Conservation (phyloP, 805 yeast genomes). For the Teunomyces aglyptinius region DNA sequence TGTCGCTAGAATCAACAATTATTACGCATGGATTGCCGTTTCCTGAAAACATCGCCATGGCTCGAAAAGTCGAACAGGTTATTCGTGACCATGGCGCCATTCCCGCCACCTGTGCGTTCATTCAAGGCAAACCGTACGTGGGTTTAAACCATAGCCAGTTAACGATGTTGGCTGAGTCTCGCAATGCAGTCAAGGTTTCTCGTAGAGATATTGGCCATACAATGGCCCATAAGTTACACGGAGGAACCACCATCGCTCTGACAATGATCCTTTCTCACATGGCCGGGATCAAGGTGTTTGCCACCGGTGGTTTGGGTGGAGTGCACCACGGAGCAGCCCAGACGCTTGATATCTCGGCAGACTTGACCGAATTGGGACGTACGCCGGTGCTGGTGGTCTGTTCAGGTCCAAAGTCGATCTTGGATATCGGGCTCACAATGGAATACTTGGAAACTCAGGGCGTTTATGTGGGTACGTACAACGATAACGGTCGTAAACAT, state of each 20-base stretch:
- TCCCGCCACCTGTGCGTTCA: conserved; percentile 84
- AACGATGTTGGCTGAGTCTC: conserved; percentile 45
- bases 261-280: conserved; percentile 77
- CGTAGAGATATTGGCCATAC: conserved; percentile 76
- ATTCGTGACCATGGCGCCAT: conserved; percentile 63
- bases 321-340: conserved; percentile 76
- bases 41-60: conserved; percentile 76
- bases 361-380: conserved; percentile 75
- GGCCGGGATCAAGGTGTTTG: conserved; percentile 82
- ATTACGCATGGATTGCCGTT: conserved; percentile 87
- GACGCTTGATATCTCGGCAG: conserved; percentile 83
- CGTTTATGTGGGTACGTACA: conserved; percentile 73
- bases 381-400: conserved; percentile 91
- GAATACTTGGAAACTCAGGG: conserved; percentile 91
- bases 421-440: conserved; percentile 77
- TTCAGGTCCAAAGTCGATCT: conserved; percentile 84
- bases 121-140: conserved; percentile 68
- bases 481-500: conserved; percentile 44
- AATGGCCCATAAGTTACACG: conserved; percentile 60
- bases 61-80: conserved; percentile 58
- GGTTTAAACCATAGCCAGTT: conserved; percentile 57
- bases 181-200: conserved; percentile 55
- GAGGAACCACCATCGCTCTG: conserved; percentile 89
- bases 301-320: conserved; percentile 94
- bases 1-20: conserved; percentile 83